Evolutionary conservation across 2,329 filamentous ascomycete genomes (phyloP), one percentile per base, ranked within the genome.

Genomic region (Fusarium duplospermum): DNA sequence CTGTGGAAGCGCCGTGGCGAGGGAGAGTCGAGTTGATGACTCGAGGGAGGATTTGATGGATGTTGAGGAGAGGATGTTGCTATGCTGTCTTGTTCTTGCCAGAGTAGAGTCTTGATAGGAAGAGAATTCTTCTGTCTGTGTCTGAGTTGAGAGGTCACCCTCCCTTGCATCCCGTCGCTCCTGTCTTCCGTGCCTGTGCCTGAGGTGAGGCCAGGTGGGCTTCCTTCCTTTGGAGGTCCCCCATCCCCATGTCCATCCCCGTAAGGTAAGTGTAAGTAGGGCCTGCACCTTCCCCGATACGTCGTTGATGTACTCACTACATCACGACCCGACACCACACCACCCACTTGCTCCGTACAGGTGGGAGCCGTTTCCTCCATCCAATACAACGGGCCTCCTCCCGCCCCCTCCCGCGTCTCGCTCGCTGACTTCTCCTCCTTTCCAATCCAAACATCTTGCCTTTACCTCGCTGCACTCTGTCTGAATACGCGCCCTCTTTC

Each of bases 371-470:
- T 35, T 59, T 42, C 36, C 42, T 58, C 22, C 22, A 24, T 62
- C 40, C 62, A 38, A 71, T 74, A 74, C 72, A 74, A 74, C 71
- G 47, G 24, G 6, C 47, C 69, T 72, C 54, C 72, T 74, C 66
- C 63, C 54, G 70, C 64, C 67, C 63, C 71, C 71, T 72, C 72
- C 68, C 61, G 59, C 62, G 65, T 45, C 40, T 45, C 40, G 50
- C 68, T 50, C 33, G 35, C 57, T 52, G 33, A 31, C 38, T 66
- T 72, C 61, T 62, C 47, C 63, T 63, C 62, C 52, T 52, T 42
- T 64, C 60, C 63, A 68, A 67, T 40, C 31, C 40, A 52, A 52
- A 29, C 47, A 52, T 52, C 47, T 47, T 47, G 20, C 22, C 14
- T 52, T 52, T 47, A 27, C 36, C 72, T 67, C 56, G 22, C 59